phyloP scores from a whole-genome alignment of 176 grass and related monocot species.

The Carex pumila region DNA sequence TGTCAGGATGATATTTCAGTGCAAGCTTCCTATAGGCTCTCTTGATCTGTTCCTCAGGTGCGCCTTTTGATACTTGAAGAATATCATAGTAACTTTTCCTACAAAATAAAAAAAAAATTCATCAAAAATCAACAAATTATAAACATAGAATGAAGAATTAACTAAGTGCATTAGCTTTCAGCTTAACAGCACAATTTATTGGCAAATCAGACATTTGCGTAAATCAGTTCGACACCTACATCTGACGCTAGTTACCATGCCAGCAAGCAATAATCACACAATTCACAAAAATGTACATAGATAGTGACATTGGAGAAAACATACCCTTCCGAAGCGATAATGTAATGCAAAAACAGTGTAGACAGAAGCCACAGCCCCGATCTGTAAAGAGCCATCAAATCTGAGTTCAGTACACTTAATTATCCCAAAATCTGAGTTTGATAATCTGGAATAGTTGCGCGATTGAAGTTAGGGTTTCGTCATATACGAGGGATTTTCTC shows the following conservation, averaged over 20 bases:
- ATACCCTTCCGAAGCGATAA: constrained; percentile 27
- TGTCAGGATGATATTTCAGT: constrained; percentile 94
- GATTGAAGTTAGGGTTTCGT: neutral
- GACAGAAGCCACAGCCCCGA: constrained; percentile 27
- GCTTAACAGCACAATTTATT: neutral
- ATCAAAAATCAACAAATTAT: neutral
- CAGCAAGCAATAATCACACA: neutral
- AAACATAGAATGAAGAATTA: neutral
- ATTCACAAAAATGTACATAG: neutral
- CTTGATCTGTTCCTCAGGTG: constrained; percentile 98
- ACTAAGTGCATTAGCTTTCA: neutral
- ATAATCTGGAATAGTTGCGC: neutral
- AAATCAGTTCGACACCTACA: neutral
- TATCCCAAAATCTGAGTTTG: neutral
- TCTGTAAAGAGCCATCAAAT: constrained; percentile 29
- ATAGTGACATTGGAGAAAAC: neutral
- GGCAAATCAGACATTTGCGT: neutral
- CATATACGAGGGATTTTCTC: neutral
- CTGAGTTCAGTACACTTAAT: neutral
- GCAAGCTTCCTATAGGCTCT: constrained; percentile 95
- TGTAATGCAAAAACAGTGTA: constrained; percentile 17
- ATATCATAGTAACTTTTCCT: constrained; percentile 98
- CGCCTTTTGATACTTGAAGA: constrained; percentile 78
- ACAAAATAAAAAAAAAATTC: neutral
- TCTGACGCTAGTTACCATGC: neutral